Evolutionary conservation across 768 basidiomycete genomes (phyloP).

Genomic region (Pleurotus citrinopileatus): DNA sequence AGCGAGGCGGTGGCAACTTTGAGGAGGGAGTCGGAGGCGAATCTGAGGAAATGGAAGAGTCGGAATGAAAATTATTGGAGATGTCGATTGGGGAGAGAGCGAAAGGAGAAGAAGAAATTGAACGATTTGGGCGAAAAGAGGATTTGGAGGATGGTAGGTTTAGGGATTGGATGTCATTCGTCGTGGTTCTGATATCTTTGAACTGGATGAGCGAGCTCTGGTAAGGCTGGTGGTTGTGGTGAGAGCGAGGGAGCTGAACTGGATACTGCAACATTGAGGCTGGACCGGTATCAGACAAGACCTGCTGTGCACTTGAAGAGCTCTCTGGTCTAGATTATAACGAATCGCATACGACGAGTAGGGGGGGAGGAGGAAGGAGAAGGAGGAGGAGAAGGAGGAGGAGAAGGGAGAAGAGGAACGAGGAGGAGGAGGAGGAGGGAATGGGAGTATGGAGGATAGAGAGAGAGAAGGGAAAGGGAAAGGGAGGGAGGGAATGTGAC

Average conservation of each 20-base stretch:
- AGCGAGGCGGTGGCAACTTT: constrained; percentile 27
- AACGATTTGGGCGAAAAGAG: constrained; percentile 3
- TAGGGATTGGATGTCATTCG: constrained; percentile 3
- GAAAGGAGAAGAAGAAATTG: constrained; percentile 9
- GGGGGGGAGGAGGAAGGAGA: constrained; percentile 12
- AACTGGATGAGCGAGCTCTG: constrained; percentile 18
- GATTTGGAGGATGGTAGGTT: background rate
- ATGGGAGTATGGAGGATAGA: constrained; percentile 11
- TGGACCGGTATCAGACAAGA: constrained; percentile 50
- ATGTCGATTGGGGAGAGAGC: constrained; percentile 19
- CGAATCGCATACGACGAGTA: constrained; percentile 37
- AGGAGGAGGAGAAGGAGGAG: background rate
- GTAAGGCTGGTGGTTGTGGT: constrained; percentile 26
- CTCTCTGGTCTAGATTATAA: constrained; percentile 40
- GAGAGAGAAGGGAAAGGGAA: constrained; percentile 16
- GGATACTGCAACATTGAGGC: constrained; percentile 63
- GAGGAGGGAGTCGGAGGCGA: constrained; percentile 28
- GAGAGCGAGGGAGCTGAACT: constrained; percentile 36
- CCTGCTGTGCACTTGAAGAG: constrained; percentile 47
- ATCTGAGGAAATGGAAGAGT: constrained; percentile 15
- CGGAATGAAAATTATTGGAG: constrained; percentile 22
- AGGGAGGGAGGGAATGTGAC: constrained; percentile 14
- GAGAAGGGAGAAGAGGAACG: background rate
- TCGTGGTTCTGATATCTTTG: constrained; percentile 20
- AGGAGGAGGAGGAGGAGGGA: constrained; percentile 1